phyloP scores from a whole-genome alignment of 2,329 filamentous ascomycete species.

The Trichoderma asperellum region DNA sequence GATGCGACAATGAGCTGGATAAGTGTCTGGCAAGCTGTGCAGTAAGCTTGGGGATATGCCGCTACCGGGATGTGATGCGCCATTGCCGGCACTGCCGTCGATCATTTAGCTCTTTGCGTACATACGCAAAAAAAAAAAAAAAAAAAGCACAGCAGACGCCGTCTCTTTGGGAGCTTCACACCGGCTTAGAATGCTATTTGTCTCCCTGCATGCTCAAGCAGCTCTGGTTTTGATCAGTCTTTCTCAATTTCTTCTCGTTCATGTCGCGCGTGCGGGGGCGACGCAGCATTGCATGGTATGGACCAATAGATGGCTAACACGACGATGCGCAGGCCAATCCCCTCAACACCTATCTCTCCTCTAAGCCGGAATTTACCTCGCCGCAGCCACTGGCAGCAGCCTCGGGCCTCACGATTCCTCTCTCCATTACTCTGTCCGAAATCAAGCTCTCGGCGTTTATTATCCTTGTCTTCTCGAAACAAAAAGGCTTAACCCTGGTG shows the following conservation, averaged over 20 bases:
- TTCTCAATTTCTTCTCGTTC: background rate
- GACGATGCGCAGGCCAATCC: constrained; percentile 73
- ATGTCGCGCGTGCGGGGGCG: background rate
- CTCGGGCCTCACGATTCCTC: constrained; percentile 91
- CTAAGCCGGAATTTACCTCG: constrained; percentile 89
- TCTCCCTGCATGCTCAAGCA: background rate
- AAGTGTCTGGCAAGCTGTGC: constrained; percentile 17
- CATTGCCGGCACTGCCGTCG: constrained; percentile 13
- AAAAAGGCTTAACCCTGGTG: constrained; percentile 94
- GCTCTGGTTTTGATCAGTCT: background rate
- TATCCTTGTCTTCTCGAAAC: constrained; percentile 94
- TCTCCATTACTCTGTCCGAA: constrained; percentile 94
- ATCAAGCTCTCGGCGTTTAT: constrained; percentile 97
- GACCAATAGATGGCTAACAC: constrained; percentile 19
- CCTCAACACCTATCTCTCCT: constrained; percentile 91
- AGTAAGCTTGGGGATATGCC: background rate
- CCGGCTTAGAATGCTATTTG: background rate
- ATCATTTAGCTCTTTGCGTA: constrained; percentile 18
- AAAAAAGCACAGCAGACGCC: background rate
- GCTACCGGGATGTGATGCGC: constrained; percentile 3
- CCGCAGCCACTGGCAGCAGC: constrained; percentile 89
- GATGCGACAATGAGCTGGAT: constrained; percentile 14
- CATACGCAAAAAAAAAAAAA: too few species aligned
- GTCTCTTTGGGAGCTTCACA: background rate
- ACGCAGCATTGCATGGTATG: background rate